Conservation (phyloP, 257 asterid genomes). For the Solanum microdontum region DNA sequence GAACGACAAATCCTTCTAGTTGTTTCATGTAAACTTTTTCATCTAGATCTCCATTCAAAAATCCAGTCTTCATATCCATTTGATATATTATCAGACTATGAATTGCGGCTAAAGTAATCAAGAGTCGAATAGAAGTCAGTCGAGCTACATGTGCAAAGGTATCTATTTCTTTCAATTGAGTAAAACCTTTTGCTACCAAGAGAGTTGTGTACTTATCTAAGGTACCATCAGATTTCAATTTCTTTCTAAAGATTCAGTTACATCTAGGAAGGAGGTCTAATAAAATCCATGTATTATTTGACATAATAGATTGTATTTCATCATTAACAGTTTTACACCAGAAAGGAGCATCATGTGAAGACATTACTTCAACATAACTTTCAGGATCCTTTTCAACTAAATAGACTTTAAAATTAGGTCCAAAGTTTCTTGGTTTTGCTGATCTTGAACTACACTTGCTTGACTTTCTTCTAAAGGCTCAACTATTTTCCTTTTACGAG, state of each 20-base stretch:
- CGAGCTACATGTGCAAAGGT: background rate
- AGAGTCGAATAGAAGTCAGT: background rate
- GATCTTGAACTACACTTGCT: background rate
- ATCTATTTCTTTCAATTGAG: background rate
- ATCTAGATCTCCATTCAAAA: background rate
- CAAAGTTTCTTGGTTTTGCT: background rate
- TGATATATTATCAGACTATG: no score
- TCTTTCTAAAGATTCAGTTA: background rate
- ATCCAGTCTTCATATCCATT: background rate
- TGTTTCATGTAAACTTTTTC: background rate
- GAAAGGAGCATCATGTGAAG: background rate
- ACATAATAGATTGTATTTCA: background rate
- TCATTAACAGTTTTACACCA: background rate
- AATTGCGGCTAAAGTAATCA: background rate
- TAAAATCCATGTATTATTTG: background rate
- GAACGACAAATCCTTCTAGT: background rate
- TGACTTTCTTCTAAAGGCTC: background rate
- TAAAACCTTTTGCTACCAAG: background rate
- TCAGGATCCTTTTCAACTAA: background rate
- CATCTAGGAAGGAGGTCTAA: background rate
- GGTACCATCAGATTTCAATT: background rate
- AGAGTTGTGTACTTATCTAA: background rate
- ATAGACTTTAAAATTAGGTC: background rate
- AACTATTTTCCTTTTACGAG: no score
- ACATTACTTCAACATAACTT: background rate